Conservation (phyloP, 2,329 filamentous ascomycete species). For the Pseudocercospora musae region DNA sequence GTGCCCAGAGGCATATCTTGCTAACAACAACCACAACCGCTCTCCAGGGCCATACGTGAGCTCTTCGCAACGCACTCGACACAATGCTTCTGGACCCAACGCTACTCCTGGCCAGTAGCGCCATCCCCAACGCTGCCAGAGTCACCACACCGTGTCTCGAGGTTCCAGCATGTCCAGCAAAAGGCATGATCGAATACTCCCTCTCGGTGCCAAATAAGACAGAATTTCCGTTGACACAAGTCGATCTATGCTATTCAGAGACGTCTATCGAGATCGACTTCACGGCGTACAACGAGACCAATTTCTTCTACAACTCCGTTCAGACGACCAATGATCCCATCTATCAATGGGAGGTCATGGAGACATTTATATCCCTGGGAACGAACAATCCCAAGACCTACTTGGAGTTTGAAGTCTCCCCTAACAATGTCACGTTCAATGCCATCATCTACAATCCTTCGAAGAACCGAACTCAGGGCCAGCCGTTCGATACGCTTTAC, state of each 20-base stretch:
- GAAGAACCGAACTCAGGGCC: conserved; percentile 3
- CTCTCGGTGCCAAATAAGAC: conserved; percentile 8
- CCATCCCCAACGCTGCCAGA: background rate
- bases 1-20: background rate
- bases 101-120: background rate
- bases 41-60: background rate
- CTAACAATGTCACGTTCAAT: conserved; percentile 17
- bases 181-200: conserved; percentile 14
- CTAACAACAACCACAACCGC: background rate
- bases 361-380: conserved; percentile 13
- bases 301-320: conserved; percentile 16
- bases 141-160: conserved; percentile 5
- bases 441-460: conserved; percentile 19
- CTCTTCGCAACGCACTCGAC: background rate
- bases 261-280: conserved; percentile 6
- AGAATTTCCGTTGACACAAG: conserved; percentile 13
- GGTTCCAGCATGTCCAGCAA: conserved; percentile 14
- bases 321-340: conserved; percentile 16
- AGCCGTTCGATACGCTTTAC: conserved; percentile 14
- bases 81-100: background rate
- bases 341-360: conserved; percentile 19
- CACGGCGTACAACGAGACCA: conserved; percentile 16
- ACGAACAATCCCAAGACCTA: conserved; percentile 13
- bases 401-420: conserved; percentile 17
- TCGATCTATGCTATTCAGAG: conserved; percentile 16